Evolutionary conservation across 345 rosid genomes (phyloP), one percentile per base, ranked within the genome.

Genomic region (Bruguiera gymnorhiza): DNA sequence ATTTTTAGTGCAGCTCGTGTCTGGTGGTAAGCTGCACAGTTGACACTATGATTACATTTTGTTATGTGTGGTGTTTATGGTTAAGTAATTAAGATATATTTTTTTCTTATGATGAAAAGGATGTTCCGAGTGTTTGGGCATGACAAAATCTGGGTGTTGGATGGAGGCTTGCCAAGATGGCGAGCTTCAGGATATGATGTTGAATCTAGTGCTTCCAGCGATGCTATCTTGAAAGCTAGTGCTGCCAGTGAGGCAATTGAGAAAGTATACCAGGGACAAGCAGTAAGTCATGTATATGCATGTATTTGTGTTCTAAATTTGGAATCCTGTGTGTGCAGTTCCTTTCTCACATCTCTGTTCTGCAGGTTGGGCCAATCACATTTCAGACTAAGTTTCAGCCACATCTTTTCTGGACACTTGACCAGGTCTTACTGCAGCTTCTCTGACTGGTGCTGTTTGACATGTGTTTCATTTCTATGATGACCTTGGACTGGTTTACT

Each of bases 121-220:
- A 92, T 92, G 98, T 92, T 96, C 70, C 83, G 90, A 83, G 95
- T 87, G 50, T 96, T 92, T 82, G 98, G 98, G 61, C 99, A 96
- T 79, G 81, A 85, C 43, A 87, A 85, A 77, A 82, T 96, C 8
- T 92, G 98, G 99, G 98, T 96, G 58, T 84, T 96, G 53, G 93
- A 96, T 78, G 99, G 99, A 68, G 99, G 99, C 65, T 70, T 96
- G 50, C 99, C 97, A 36, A 90, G 91, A 80, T 96, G 99, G 99
- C 97, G 96, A 71, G 92, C 95, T 58, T 89, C 87, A 26, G 99
- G 99, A 24, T 96, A 85, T 71, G 98, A 96, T 83, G 99, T 96
- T 53, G 99, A 92, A 75, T 96, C 99, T 56, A 96, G 98, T 83
- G 96, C 99, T 72, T 96, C 99, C 31, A 65, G 96, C 79, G 97